Evolutionary conservation across 2,329 filamentous ascomycete species (phyloP), one percentile per base, ranked within the genome.

Genomic region (Aspergillus puulaauensis): DNA sequence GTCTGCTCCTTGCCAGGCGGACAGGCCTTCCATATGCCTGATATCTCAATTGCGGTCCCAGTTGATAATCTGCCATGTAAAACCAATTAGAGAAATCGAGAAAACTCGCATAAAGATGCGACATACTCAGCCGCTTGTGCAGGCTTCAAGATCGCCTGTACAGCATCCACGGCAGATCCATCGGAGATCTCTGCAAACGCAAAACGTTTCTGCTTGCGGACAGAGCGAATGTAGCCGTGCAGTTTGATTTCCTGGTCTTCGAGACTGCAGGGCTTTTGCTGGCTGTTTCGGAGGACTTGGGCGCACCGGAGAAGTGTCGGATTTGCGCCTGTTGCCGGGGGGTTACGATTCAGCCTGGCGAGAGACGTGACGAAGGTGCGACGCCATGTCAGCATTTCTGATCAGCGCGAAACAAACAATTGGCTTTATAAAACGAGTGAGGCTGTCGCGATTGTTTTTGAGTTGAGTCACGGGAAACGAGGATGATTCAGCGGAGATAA

Each of bases 181-280:
- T 99, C 95, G 11, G 89, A 88, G 52, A 98, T 81, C 59, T 91
- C 85, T 52, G 93, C 88, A 77, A 99, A 98, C 5, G 89, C 87
- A 59, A 89, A 82, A 21, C 83, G 83, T 73, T 97, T 96, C 80
- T 96, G 92, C 73, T 91, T 90, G 61, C 93, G 85, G 59, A 96
- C 87, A 4, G 91, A 93, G 62, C 90, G 86, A 55, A 97, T 83
- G 78, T 89, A 93, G 60, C 93, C 93, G 71, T 89, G 83, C 65
- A 96, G 79, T 57, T 82, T 81, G 48, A 89, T 65, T 54, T 76
- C 67, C 59, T 73, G 67, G 59, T 75, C 68, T 58, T 77, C 74
- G 23, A 74, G 64, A 33, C 56, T 66, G 56, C 62, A 66, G 24
- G 65, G 57, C 37, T 62, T 67, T 47, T 65, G 61, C 50, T 64